A percentile compares a stretch with the other conserved stretches of the same genome.
Evolutionary conservation across 73 alveolate genomes (phyloP).

Genomic region (Urostyla sp.): DNA sequence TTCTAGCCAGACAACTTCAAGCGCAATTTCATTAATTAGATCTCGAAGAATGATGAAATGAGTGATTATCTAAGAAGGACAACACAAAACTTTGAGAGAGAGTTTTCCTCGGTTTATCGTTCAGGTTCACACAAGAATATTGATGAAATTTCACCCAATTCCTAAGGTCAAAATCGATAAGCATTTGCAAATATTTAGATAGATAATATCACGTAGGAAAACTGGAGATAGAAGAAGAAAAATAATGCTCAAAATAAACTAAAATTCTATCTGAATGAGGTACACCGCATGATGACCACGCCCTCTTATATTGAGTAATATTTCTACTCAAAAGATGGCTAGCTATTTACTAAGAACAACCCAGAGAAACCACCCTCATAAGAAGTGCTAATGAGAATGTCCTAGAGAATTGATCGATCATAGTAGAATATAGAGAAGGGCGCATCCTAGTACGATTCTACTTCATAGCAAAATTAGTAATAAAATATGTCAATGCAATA

Average conservation of each 20-base stretch:
- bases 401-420: constrained; percentile 63
- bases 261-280: constrained; percentile 16
- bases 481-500: too few species aligned
- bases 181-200: constrained; percentile 6
- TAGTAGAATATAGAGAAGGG: constrained; percentile 32
- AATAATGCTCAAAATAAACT: constrained; percentile 9
- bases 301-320: constrained; percentile 57
- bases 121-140: neutral
- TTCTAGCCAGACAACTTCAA: constrained; percentile 52
- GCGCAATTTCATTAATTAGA: constrained; percentile 6
- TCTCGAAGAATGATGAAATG: constrained; percentile 25
- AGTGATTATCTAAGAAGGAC: neutral
- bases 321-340: constrained; percentile 52
- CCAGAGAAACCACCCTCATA: constrained; percentile 69
- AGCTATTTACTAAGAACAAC: constrained; percentile 45
- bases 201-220: constrained; percentile 15
- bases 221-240: constrained; percentile 15
- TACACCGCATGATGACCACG: constrained; percentile 33
- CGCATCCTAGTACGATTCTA: constrained; percentile 7
- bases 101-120: neutral
- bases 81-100: constrained; percentile 14
- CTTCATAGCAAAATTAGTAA: neutral
- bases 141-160: neutral
- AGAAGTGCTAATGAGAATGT: constrained; percentile 64
- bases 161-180: neutral